These are phyloP conservation scores for Carpinus fangiana DNA, from an alignment of 306 rosid species.

Conservation along the genomic window DNA sequence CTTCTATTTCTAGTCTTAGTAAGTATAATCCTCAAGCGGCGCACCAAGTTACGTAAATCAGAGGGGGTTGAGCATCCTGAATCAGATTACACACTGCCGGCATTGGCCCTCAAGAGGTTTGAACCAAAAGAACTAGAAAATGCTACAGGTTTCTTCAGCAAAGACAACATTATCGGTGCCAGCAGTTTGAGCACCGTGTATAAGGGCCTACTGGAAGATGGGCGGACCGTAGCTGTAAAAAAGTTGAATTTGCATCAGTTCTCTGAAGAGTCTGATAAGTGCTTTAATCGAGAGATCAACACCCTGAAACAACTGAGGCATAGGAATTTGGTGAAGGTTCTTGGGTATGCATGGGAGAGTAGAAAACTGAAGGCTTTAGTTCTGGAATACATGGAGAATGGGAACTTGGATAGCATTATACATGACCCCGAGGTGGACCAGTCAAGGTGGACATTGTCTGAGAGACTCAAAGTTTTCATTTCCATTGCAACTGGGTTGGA, in stretches of 20 bases:
- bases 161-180: conserved; percentile 57
- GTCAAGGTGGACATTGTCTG: conserved; percentile 59
- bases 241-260: conserved; percentile 68
- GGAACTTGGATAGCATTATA: conserved; percentile 72
- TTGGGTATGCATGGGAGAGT: conserved; percentile 91
- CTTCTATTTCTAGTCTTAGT: conserved; percentile 42
- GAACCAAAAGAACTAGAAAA: conserved; percentile 54
- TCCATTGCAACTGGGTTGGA: conserved; percentile 78
- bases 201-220: conserved; percentile 62
- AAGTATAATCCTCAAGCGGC: conserved; percentile 29
- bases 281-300: conserved; percentile 67
- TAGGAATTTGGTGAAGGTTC: conserved; percentile 80
- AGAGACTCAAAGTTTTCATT: conserved; percentile 50
- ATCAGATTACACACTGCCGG: conserved; percentile 22
- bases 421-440: conserved; percentile 44
- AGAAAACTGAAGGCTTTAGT: conserved; percentile 77
- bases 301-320: conserved; percentile 76
- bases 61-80: conserved; percentile 36
- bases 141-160: conserved; percentile 61
- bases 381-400: conserved; percentile 74
- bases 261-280: conserved; percentile 58
- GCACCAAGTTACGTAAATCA: conserved; percentile 16
- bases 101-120: conserved; percentile 64
- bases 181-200: conserved; percentile 85
- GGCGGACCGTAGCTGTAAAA: conserved; percentile 62